Evolutionary conservation across 1,284 basidiomycete species (phyloP), one percentile per base, ranked within the genome.

Genomic region (Anthracocystis setariae): DNA sequence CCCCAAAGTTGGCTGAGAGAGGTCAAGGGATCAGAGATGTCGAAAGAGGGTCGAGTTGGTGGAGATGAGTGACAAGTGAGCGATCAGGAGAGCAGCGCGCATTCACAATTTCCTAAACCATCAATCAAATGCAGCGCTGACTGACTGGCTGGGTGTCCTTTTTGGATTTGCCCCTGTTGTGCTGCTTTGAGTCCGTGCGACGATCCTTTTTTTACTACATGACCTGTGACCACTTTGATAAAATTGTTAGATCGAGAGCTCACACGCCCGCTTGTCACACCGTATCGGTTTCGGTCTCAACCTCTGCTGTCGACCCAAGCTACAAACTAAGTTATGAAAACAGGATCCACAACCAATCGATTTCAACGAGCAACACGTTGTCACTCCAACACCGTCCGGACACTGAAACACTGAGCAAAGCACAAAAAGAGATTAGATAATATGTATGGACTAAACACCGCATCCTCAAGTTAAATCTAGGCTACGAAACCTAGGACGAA

Each of bases 401-500:
- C 17, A n/a, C n/a, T n/a, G n/a, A n/a, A n/a, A n/a, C n/a, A n/a
- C 13, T 37, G 35, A 46, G 13, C 27, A 37, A 13, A 37, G n/a
- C 35, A 37, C 38, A 23, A 8, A 21, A 29, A 3, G 9, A 21
- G 15, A 33, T 20, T 8, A 8, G 3, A 32, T 4, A 21, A 55
- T n/a, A 29, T 20, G 20, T 27, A 43, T 38, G 17, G 13, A 51
- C 7, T 12, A 29, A 12, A 29, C 37, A 37, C 42, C 32, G 29
- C 18, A 38, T 37, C 29, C 32, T 35, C 23, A 15, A n/a, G n/a
- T n/a, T n/a, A n/a, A n/a, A n/a, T n/a, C n/a, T n/a, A n/a, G n/a
- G n/a, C n/a, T n/a, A n/a, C n/a, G n/a, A n/a, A n/a, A 12, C 18
- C 40, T 46, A 69, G 32, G 50, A 59, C 40, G 66, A 57, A 49